phyloP scores from a whole-genome alignment of 2,329 filamentous ascomycete genomes.

The Aspergillus arachidicola region DNA sequence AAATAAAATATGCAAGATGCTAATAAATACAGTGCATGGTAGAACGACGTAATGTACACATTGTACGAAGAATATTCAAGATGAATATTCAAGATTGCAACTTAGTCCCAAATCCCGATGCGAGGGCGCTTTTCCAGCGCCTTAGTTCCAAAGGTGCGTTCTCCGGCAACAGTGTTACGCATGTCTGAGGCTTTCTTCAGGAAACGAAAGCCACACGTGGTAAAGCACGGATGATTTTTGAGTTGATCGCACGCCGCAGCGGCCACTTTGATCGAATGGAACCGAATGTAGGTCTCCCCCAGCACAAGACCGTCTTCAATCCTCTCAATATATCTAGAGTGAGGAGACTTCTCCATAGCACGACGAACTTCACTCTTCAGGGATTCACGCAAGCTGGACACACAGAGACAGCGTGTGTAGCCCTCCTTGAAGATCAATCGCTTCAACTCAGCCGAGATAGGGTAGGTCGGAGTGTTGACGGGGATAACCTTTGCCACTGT shows the following conservation, averaged over 20 bases:
- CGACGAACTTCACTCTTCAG: constrained; percentile 13
- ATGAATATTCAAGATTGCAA: not conserved
- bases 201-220: constrained; percentile 21
- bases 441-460: constrained; percentile 27
- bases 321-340: constrained; percentile 19
- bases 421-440: constrained; percentile 23
- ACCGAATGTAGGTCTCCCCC: constrained; percentile 19
- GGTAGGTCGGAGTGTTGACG: constrained; percentile 34
- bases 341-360: constrained; percentile 12
- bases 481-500: constrained; percentile 24
- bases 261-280: constrained; percentile 25
- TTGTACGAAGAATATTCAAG: not conserved
- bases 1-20: not conserved
- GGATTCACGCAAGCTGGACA: constrained; percentile 17
- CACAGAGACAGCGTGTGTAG: constrained; percentile 29
- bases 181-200: constrained; percentile 7
- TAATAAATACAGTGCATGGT: not conserved
- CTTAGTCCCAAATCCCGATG: constrained; percentile 6
- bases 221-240: constrained; percentile 15
- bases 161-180: not conserved
- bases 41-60: not conserved
- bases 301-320: constrained; percentile 16
- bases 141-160: not conserved
- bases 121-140: not conserved
- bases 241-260: constrained; percentile 17